Base-by-base conservation (phyloP, 2,329 filamentous ascomycete genomes). In the Pseudopithomyces maydicus region DNA sequence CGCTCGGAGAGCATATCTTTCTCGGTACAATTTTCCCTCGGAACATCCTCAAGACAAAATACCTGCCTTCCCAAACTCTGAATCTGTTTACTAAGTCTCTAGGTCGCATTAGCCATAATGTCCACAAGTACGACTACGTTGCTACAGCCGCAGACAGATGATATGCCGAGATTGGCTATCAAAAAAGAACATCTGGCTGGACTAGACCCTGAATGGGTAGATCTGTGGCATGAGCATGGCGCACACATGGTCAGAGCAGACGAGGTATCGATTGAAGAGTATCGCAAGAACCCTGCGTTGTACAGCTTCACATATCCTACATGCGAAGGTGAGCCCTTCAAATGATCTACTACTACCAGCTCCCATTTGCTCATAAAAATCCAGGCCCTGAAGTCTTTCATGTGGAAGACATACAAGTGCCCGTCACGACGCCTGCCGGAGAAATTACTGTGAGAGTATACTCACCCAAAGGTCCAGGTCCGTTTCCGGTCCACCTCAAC, bases 281-380 rank as follows among this genome's bases (percentile, higher is more conserved):
- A 57, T 39, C 57, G 54, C 26, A 48, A 42, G n/a, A 57, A 59
- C 15, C 59, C 59, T 20, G 22, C 53, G 7, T 23, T 26, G 38
- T 59, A 59, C 32, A 62, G 57, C 41, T 62, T 62, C 42, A 57
- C 59, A 17, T 59, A 62, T 43, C 59, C 57, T 36, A 62, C 59
- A 33, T 62, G 55, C 48, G 50, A 57, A 55, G 59, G 54, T 52
- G 14, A 46, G 53, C 23, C 26, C 29, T 2, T 23, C 12, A 29
- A 4, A 29, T 29, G 8, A 29, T 8, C 26, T 29, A 4, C 26
- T 19, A 15, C 4, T 6, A 6, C 35, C 4, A 2, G 11, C 32
- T 17, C 22, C 3, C 32, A n/a, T 44, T 55, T 1, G 51, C 41
- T 12, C n/a, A 29, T 43, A 1, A n/a, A n/a, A n/a, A n/a, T 29